Conservation (phyloP, 352 stramenopile species). For the Globisporangium spiculum region DNA sequence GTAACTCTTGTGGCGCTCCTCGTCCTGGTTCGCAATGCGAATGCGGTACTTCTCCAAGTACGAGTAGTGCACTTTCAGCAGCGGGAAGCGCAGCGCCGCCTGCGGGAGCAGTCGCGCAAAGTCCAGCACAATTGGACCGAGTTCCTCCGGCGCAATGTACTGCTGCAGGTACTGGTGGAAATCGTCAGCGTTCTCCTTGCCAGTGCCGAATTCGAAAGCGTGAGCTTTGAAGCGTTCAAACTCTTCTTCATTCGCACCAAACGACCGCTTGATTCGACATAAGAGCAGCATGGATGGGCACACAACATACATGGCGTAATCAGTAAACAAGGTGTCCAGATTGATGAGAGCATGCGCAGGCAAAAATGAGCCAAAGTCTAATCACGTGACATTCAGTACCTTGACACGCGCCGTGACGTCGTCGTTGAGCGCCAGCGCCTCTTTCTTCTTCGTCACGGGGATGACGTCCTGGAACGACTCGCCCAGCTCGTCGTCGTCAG, state of each 20-base stretch:
- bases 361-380: background rate
- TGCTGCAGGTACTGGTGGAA: constrained; percentile 72
- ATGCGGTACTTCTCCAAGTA: constrained; percentile 32
- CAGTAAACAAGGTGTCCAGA: background rate
- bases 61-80: constrained; percentile 69
- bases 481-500: constrained; percentile 44
- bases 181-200: constrained; percentile 48
- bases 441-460: constrained; percentile 72
- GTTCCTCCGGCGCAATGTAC: constrained; percentile 46
- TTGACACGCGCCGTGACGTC: constrained; percentile 66
- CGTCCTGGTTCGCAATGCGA: constrained; percentile 26
- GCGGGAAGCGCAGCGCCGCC: constrained; percentile 48
- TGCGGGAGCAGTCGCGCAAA: constrained; percentile 76
- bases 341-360: background rate
- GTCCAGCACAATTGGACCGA: constrained; percentile 74
- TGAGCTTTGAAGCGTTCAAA: constrained; percentile 81
- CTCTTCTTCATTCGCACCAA: constrained; percentile 51
- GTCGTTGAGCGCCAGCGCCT: constrained; percentile 72
- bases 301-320: background rate
- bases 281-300: background rate
- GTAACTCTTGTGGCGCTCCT: constrained; percentile 65
- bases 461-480: constrained; percentile 68
- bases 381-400: constrained; percentile 19
- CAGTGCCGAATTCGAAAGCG: constrained; percentile 71
- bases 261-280: constrained; percentile 17